phyloP scores from a whole-genome alignment of 2,329 filamentous ascomycete genomes.

The Trichophyton verrucosum region DNA sequence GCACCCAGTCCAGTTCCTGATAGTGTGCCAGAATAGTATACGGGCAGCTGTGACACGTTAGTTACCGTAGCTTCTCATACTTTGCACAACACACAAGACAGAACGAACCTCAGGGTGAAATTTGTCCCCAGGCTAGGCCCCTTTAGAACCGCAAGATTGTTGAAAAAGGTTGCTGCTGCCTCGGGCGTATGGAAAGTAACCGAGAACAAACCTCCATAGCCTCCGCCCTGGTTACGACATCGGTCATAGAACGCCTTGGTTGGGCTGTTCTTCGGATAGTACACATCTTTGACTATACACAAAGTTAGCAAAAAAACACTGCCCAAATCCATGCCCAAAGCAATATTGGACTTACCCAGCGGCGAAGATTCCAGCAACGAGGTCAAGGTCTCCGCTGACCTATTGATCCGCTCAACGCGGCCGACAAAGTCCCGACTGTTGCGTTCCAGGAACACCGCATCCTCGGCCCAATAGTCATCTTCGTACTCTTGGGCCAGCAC shows the following conservation, averaged over 20 bases:
- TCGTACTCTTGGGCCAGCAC: slow-evolving; percentile 58
- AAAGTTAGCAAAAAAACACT: slow-evolving; percentile 1
- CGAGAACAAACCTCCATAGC: slow-evolving; percentile 82
- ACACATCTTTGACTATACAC: slow-evolving; percentile 55
- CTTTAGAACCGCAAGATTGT: slow-evolving; percentile 76
- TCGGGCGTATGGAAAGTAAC: slow-evolving; percentile 60
- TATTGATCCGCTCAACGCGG: slow-evolving; percentile 72
- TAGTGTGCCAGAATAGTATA: slow-evolving; percentile 91
- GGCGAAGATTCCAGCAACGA: slow-evolving; percentile 52
- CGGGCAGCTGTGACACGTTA: slow-evolving; percentile 48
- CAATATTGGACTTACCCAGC: slow-evolving; percentile 28
- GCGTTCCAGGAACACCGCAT: slow-evolving; percentile 85
- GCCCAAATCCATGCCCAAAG: no score
- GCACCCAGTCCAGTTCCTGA: slow-evolving; percentile 74
- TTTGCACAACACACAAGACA: not conserved
- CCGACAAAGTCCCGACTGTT: slow-evolving; percentile 86
- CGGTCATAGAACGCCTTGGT: slow-evolving; percentile 64
- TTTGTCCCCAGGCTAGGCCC: slow-evolving; percentile 93
- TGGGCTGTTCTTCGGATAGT: slow-evolving; percentile 72
- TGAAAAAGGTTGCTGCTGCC: slow-evolving; percentile 71
- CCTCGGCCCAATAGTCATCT: slow-evolving; percentile 89
- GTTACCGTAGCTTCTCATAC: not conserved
- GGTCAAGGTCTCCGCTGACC: slow-evolving; percentile 73
- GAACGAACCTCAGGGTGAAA: slow-evolving; percentile 60
- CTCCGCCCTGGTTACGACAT: slow-evolving; percentile 59